These are phyloP conservation scores for Corynespora cassiicola DNA, from an alignment of 2,329 filamentous ascomycete genomes.

Conservation along the genomic window DNA sequence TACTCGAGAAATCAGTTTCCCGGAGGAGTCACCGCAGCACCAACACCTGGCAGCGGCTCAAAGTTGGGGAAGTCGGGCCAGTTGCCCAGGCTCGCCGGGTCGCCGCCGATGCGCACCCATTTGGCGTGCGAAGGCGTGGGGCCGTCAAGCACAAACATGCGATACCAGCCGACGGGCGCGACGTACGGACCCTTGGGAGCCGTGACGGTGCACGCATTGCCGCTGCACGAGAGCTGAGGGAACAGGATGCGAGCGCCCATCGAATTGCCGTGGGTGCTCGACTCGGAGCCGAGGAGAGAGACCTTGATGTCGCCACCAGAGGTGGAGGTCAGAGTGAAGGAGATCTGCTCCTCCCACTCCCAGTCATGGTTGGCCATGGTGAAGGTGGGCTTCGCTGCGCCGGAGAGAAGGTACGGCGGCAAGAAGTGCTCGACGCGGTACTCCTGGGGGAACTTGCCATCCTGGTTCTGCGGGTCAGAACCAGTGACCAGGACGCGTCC, in stretches of 20 bases:
- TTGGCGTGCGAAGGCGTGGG: slow-evolving; percentile 67
- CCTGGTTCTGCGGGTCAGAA: slow-evolving; percentile 57
- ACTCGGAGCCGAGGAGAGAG: slow-evolving; percentile 59
- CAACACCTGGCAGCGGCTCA: slow-evolving; percentile 27
- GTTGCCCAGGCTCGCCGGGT: slow-evolving; percentile 66
- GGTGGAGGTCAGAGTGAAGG: slow-evolving; percentile 51
- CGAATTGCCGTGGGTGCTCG: slow-evolving; percentile 67
- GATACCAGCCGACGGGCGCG: slow-evolving; percentile 69
- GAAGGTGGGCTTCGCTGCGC: slow-evolving; percentile 61
- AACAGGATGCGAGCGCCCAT: slow-evolving; percentile 72
- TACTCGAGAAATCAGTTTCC: no score
- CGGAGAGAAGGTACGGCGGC: slow-evolving; percentile 65
- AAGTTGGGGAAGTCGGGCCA: slow-evolving; percentile 57
- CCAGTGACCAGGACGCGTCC: slow-evolving; percentile 69
- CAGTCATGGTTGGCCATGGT: slow-evolving; percentile 62
- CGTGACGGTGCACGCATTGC: slow-evolving; percentile 61
- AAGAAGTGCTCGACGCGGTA: slow-evolving; percentile 70
- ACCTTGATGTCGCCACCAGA: slow-evolving; percentile 42
- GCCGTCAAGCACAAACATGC: slow-evolving; percentile 68
- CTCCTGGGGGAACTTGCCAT: slow-evolving; percentile 62
- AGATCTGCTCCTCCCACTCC: slow-evolving; percentile 55
- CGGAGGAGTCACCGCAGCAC: no score
- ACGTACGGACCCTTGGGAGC: slow-evolving; percentile 65
- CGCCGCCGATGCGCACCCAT: slow-evolving; percentile 71
- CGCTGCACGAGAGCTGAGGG: slow-evolving; percentile 59